phyloP scores from a whole-genome alignment of 2,329 filamentous ascomycete genomes.

The Fusarium incarnatum region DNA sequence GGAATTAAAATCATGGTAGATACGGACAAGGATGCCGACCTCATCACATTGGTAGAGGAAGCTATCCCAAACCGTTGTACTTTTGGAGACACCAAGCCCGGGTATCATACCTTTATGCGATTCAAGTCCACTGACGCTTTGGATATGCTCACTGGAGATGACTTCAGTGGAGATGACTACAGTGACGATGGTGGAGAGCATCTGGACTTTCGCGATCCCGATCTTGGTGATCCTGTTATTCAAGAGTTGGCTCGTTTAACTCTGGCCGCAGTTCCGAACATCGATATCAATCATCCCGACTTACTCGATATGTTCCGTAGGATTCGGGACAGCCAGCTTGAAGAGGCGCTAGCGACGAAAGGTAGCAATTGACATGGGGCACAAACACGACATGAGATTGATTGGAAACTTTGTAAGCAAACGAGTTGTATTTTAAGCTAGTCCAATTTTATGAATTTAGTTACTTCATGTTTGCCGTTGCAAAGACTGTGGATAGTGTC shows the following conservation, averaged over 20 bases:
- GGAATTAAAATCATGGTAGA: background rate
- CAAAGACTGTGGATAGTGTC: background rate
- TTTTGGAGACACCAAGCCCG: background rate
- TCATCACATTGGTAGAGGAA: background rate
- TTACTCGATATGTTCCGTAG: background rate
- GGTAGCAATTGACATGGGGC: background rate
- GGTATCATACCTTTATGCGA: background rate
- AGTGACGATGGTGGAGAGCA: no score
- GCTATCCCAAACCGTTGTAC: background rate
- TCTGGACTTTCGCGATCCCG: no score
- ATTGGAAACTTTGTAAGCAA: background rate
- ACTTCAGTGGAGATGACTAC: no score
- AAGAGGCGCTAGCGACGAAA: background rate
- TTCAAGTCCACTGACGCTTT: no score
- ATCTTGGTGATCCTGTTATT: no score
- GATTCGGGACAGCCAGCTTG: background rate
- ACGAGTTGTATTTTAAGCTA: background rate
- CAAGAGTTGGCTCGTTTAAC: no score
- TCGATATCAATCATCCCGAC: background rate
- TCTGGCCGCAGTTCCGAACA: no score
- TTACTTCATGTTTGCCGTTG: background rate
- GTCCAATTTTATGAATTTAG: background rate
- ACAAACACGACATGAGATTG: background rate
- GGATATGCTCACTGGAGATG: no score
- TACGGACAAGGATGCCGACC: background rate